Percentiles rank a stretch among this genome's conserved stretches.
Evolutionary conservation across 73 alveolate genomes (phyloP).

Genomic region (Paramecium pentaurelia): DNA sequence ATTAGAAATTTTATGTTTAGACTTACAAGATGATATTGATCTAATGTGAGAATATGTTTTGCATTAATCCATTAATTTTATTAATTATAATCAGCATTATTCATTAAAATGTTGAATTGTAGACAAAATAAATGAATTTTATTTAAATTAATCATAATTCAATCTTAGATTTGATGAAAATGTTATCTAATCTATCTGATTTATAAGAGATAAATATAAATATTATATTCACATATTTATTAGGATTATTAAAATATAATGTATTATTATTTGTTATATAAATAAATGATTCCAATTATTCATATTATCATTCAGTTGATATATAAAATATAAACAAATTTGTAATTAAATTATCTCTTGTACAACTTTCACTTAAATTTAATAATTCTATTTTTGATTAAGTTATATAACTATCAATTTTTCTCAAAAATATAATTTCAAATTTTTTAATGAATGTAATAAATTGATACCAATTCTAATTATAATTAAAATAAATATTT

Average conservation of each 20-base stretch:
- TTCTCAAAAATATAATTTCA: background rate
- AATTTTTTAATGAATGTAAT: background rate
- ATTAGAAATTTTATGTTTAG: background rate
- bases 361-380: background rate
- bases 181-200: no score
- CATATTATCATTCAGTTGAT: no score
- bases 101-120: background rate
- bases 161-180: background rate
- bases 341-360: no score
- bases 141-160: background rate
- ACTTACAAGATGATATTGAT: background rate
- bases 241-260: no score
- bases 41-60: background rate
- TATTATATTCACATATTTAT: no score
- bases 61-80: background rate
- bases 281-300: no score
- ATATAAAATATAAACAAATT: no score
- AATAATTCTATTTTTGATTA: background rate
- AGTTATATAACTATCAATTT: background rate
- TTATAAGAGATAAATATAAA: no score
- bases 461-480: background rate
- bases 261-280: no score
- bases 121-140: background rate
- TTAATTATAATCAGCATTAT: background rate
- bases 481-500: background rate